Evolutionary conservation across 768 basidiomycete species (phyloP), one percentile per base, ranked within the genome.

Genomic region (Psilocybe cubensis): DNA sequence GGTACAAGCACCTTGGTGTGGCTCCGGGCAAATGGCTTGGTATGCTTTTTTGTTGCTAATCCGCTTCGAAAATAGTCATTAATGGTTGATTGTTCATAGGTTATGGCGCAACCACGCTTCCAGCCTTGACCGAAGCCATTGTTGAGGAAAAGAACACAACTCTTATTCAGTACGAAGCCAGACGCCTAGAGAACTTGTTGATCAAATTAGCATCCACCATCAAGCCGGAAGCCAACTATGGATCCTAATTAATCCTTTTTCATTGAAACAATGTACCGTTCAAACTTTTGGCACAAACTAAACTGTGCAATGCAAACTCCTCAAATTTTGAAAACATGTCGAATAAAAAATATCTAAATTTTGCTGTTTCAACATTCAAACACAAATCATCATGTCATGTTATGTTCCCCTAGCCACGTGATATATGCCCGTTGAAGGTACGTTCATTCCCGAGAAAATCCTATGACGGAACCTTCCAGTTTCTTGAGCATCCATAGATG

Each of bases 21-120:
- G 92, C 94, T 2, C 94, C 94, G 27, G 94, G 93, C 35, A 87
- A 91, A 70, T 88, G 88, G 85, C 84, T 89, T 38, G 88, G 89
- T 90, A 62, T 63, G 81, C 74, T 27, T 14, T 40, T 20, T 27
- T 7, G 5, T 72, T 18, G 33, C 21, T 31, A 24, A 11, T 3
- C 12, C 11, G 38, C 31, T 6, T 21, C 9, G 7, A 7, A 28
- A 20, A n/a, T 10, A 21, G 43, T 21, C n/a, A 9, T 24, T 24
- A 12, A 20, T 38, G 3, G 24, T 41, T 20, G 6, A 20, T 6
- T 29, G 2, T 9, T 10, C 50, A 12, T 41, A 91, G 89, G 90
- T 4, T 92, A 92, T 64, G 92, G 92, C 5, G 90, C 92, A 2
- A 94, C 92, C 0, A 92, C 92, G 0, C 78, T 95, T 58, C 94